Base-by-base conservation (phyloP, 1,139 yeast species). In the Candida freyschussii region DNA sequence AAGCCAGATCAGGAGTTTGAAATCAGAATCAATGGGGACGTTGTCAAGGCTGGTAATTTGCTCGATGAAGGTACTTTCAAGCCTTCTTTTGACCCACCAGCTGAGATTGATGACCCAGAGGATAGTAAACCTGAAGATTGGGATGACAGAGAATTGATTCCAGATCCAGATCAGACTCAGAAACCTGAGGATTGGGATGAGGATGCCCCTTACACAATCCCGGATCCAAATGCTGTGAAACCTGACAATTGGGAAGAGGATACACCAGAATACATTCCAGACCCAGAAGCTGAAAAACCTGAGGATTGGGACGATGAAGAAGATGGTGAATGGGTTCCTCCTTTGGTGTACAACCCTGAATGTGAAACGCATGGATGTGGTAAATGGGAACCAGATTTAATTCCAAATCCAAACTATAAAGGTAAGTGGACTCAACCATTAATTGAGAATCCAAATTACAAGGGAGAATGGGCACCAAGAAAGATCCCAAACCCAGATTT, bases 101-200 rank as follows among this genome's bases (percentile, higher is more conserved):
- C 59, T 39, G 74, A 69, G 46, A 66, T 87, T 34, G 65, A 63
- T 7, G 95, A 87, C 55, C 62, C 60, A n/a, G 49, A 59, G 7
- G 93, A 79, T 44, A 33, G 32, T 13, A 80, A 81, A 61, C 96
- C 96, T 4, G 71, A 52, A 1, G 79, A 78, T 52, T 87, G 96
- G 96, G 91, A 76, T 41, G 95, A 84, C 29, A 67, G 67, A 19
- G 65, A 63, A 39, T 57, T 52, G 30, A 81, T 87, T 36, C 72
- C 76, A 16, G 96, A 87, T 57, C 86, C 87, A 13, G 63, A 63
- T 5, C 62, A 67, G 39, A 62, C 72, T 16, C 59, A 47, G 21
- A 83, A 84, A 57, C 96, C 96, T 4, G 82, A 62, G 3, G 91
- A 82, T 54, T 87, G 93, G 80, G 94, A 85, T 49, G 84, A 75